Base-by-base conservation (phyloP, 164 flowering plant genomes). In the Chimonanthus praecox region DNA sequence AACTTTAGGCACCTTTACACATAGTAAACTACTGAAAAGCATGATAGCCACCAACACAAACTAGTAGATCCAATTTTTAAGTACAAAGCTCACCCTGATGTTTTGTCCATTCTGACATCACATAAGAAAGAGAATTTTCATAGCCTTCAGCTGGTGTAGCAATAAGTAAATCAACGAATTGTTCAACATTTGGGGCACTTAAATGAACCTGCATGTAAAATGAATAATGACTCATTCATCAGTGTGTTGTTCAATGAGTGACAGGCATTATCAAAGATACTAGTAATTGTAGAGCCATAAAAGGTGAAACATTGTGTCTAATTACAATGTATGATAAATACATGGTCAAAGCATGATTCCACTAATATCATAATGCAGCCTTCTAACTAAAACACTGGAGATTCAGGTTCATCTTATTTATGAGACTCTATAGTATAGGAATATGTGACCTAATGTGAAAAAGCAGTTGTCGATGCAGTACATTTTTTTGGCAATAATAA, bases 31-130 rank as follows among this genome's bases (percentile, higher is more conserved):
- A 33, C 33, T 33, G 33, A 33, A 33, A 33, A 20, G 21, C 21
- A 20, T 20, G 21, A 20, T 20, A 20, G 60, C 60, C 60, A 54
- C 60, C 10, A 4, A 10, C 60, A 11, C 4, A 5, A 66, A 13
- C 47, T 66, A 66, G 13, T 66, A 33, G 20, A 66, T 66, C 66
- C 66, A 63, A 20, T 20, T 20, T 20, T 20, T 20, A 20, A 20
- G 21, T 20, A 20, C 21, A 20, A 20, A 63, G 50, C 84, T 77
- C 71, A 86, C 99, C 97, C 85, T 95, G 99, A 76, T 82, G 94
- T 79, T 84, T 87, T 11, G 89, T 83, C 99, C 99, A 95, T 84
- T 91, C 98, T 58, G 87, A 87, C 98, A 93, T 93, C n/a, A 92
- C 81, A 80, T 89, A 95, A 63, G 77, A 75, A 75, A 93, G 88